Evolutionary conservation across 2,329 filamentous ascomycete genomes (phyloP), one percentile per base, ranked within the genome.

Genomic region (Cladophialophora chaetospira): DNA sequence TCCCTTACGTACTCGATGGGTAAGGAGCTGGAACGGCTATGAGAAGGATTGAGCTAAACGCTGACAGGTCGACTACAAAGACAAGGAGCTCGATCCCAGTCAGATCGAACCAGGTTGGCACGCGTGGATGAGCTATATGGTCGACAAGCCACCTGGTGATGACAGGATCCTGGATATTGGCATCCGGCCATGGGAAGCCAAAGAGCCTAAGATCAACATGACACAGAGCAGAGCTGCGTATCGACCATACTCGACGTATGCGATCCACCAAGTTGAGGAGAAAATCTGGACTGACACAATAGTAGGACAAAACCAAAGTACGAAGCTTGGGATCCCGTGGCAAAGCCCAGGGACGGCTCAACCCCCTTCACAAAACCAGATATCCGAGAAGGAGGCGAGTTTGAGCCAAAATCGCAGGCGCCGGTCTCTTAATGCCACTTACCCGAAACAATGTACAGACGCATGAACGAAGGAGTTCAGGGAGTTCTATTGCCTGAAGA

Each of bases 81-180:
- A 89, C 74, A 81, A 89, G 68, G 91, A 97, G 70, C 73, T 69
- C 53, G 74, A 83, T 66, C 61, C 69, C 19, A 69, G 66, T 43
- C 90, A 97, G 53, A 89, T 97, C 68, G 93, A 97, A 76, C 92
- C 93, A 48, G 89, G 93, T 75, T 99, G 94, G 94, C 94, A 97
- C 77, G 91, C 89, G 26, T 99, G 94, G 94, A 91, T 99, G 67
- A 91, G 91, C 65, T 97, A 99, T 77, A 79, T 86, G 76, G 87
- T 96, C 68, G 91, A 97, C 75, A 88, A 89, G 75, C 86, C 93
- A 33, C 94, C 94, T 1, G 83, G 80, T 33, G 75, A 88, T 69
- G 94, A 99, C 72, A 78, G 86, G 50, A 73, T 94, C 61, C 70
- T 95, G 62, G 82, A 85, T 67, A 77, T 85, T 50, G 80, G 84